These are phyloP conservation scores for Diaporthe citrichinensis DNA, from an alignment of 2,329 filamentous ascomycete species.

Conservation along the genomic window DNA sequence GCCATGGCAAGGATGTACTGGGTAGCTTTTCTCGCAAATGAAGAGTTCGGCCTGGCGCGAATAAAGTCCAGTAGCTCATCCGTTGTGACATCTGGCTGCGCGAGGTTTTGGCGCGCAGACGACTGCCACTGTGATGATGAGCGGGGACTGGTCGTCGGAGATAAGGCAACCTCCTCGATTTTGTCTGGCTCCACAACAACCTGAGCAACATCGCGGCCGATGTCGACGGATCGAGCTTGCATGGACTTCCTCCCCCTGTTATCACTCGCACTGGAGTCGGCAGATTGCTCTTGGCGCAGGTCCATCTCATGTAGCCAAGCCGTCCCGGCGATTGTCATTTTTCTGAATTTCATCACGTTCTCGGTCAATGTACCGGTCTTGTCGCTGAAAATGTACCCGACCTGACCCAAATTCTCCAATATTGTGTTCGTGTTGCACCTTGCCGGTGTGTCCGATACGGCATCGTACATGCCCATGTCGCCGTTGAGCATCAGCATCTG, in stretches of 20 bases:
- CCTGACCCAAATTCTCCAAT: constrained; percentile 91
- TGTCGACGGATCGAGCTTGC: constrained; percentile 45
- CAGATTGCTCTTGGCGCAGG: constrained; percentile 58
- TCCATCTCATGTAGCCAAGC: constrained; percentile 90
- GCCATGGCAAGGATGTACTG: constrained; percentile 89
- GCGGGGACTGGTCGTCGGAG: constrained; percentile 54
- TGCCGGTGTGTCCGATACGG: constrained; percentile 85
- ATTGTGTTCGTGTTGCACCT: constrained; percentile 95
- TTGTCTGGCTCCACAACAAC: constrained; percentile 42
- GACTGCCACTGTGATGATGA: constrained; percentile 67
- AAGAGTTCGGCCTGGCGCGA: constrained; percentile 78
- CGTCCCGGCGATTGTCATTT: constrained; percentile 89
- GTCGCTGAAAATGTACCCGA: constrained; percentile 92
- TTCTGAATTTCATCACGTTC: constrained; percentile 95
- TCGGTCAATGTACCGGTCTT: constrained; percentile 96
- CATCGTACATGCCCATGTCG: constrained; percentile 93
- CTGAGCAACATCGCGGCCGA: constrained; percentile 1
- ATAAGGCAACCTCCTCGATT: constrained; percentile 41
- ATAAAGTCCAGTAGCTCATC: constrained; percentile 85
- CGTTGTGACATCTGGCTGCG: constrained; percentile 74
- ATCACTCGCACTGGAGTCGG: constrained; percentile 35
- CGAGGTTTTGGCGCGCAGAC: constrained; percentile 61
- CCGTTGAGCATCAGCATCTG: constrained; percentile 83
- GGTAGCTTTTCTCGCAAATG: constrained; percentile 83
- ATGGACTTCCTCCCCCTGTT: constrained; percentile 46